Base-by-base conservation (phyloP, 1,139 yeast genomes). In the Scheffersomyces titani region DNA sequence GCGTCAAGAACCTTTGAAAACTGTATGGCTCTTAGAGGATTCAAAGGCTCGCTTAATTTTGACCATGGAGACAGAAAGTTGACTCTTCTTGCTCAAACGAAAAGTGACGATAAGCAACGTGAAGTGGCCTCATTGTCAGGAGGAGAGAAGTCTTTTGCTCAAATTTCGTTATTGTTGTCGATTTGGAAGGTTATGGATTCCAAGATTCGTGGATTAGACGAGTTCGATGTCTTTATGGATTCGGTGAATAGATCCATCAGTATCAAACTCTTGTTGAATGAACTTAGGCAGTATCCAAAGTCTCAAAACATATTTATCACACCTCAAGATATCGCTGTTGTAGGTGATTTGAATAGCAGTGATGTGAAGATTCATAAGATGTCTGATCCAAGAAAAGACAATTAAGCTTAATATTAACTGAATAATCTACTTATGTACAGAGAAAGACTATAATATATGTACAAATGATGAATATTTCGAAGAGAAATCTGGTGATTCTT, bases 151-250 rank as follows among this genome's bases (percentile, higher is more conserved):
- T 92, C 98, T 1, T 94, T 90, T 69, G 87, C 97, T 0, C 99
- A 96, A 69, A 88, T 94, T 62, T 91, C 98, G 0, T 80, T 96
- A 57, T 75, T 96, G 54, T 79, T 93, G 59, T 90, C 98, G 0
- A 90, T 96, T 51, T 96, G 99, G 99, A 86, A 87, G 61, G 88
- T 92, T 24, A 92, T 94, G 97, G 87, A 89, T 57, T 88, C 97
- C 0, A 85, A 89, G 58, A 83, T 96, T 21, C 83, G 97, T 59
- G 98, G 98, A 0, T 76, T 96, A 58, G 99, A 96, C 73, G 99
- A 96, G 71, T 96, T 94, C 70, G 99, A 96, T 74, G 99, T 96
- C 40, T 96, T 89, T 66, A 94, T 96, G 99, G 99, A 96, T 71
- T 92, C 93, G 52, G 91, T 92, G 30, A 93, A 93, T 67, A 83